Percentiles rank a stretch among this genome's conserved stretches.
These are phyloP conservation scores for Tylopilus sp. DNA, from an alignment of 768 basidiomycete genomes.

Conservation along the genomic window DNA sequence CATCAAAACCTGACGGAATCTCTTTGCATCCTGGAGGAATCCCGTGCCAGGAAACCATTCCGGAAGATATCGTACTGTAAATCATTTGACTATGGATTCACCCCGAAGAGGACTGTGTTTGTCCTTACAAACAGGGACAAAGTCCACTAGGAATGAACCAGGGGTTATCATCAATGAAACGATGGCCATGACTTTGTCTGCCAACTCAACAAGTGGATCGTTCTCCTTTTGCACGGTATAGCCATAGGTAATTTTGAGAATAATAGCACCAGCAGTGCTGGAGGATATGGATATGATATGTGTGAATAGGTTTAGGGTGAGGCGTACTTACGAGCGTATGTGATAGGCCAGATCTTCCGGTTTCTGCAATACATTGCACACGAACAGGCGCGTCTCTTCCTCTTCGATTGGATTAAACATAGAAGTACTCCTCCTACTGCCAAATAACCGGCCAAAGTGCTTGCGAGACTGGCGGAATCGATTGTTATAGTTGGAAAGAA, in stretches of 20 bases:
- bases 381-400: slow-evolving; percentile 16
- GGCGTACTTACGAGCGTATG: slow-evolving; percentile 18
- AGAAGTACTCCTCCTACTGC: slow-evolving; percentile 7
- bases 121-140: slow-evolving; percentile 18
- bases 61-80: slow-evolving; percentile 32
- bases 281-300: neutral
- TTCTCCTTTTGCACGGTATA: slow-evolving; percentile 33
- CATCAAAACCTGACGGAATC: slow-evolving; percentile 25
- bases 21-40: slow-evolving; percentile 32
- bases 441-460: slow-evolving; percentile 3
- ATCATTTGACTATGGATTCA: no score
- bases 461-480: slow-evolving; percentile 16
- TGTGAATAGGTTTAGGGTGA: neutral
- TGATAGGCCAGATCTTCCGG: no score
- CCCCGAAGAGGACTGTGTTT: no score
- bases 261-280: slow-evolving; percentile 18
- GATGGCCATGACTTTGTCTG: slow-evolving; percentile 20
- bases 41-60: slow-evolving; percentile 36
- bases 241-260: slow-evolving; percentile 43
- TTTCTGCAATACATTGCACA: slow-evolving; percentile 15
- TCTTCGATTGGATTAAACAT: slow-evolving; percentile 18
- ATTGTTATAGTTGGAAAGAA: slow-evolving; percentile 7
- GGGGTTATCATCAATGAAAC: slow-evolving; percentile 6
- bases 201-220: slow-evolving; percentile 36
- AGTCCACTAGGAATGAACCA: slow-evolving; percentile 21